Base-by-base conservation (phyloP, 2,329 filamentous ascomycete genomes). In the Aspergillus vadensis region DNA sequence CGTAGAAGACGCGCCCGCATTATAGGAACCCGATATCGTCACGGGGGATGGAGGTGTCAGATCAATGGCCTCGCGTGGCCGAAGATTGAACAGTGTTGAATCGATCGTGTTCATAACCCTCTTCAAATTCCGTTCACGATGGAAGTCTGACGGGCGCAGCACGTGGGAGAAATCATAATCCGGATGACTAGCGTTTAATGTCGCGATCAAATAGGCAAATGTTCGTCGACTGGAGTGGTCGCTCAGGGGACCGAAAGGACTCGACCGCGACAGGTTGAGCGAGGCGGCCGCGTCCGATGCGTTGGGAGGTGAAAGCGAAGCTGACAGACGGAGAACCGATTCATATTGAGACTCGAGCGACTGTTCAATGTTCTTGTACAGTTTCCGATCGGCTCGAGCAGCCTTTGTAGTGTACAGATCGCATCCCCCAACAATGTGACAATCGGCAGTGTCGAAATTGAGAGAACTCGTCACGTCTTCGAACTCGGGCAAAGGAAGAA, bases 391-490 rank as follows among this genome's bases (percentile, higher is more conserved):
- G 65, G 89, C 89, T 49, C 93, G 92, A 58, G 94, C 92, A 30
- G 95, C 93, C 79, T 99, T 99, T 25, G 93, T 97, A 9, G 94
- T 98, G 82, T 97, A 99, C 17, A 98, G 85, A 77, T 99, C 95
- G 82, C 94, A 98, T 66, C 91, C 91, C 69, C 95, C 95, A 27
- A 92, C 89, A 62, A 99, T 90, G 68, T 94, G 91, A 74, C 92
- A 93, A 75, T 98, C 94, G 55, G 91, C 87, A 1, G 94, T 97
- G 71, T 95, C 91, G 82, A 98, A 98, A 75, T 97, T 98, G 74
- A 99, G 87, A 65, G 94, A 91, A 79, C 90, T 90, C 63, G 92
- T 94, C 67, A 98, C 91, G 76, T 90, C 88, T 77, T 98, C 93
- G 74, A 98, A 93, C 68, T 96, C 91, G 77, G 88, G 89, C 65